Conservation (phyloP, 148 eudicot genomes). For the Polygonum aviculare region DNA sequence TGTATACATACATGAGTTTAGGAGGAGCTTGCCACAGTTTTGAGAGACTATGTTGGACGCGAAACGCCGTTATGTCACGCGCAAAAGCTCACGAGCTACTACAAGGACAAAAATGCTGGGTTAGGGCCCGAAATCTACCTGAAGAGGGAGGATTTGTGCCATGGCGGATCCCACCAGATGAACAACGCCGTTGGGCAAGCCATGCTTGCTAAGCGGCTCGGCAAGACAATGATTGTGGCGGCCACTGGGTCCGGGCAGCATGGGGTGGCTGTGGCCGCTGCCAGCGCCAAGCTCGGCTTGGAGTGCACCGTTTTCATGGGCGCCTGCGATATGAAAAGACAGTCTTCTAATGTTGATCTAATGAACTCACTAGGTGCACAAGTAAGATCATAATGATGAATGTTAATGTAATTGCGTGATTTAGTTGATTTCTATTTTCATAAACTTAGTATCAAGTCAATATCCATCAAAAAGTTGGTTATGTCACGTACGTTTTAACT, state of each 20-base stretch:
- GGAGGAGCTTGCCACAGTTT: constrained; percentile 32
- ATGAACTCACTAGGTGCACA: constrained; percentile 38
- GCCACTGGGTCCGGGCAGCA: constrained; percentile 59
- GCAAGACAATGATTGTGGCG: constrained; percentile 23
- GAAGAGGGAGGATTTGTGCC: constrained; percentile 55
- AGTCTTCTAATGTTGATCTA: constrained; percentile 27
- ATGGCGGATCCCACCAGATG: constrained; percentile 57
- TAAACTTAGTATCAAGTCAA: too few relatives aligned
- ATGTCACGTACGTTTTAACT: background rate
- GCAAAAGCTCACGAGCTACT: constrained; percentile 32
- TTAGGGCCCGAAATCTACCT: constrained; percentile 50
- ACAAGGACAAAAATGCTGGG: constrained; percentile 31
- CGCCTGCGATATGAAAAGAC: constrained; percentile 27
- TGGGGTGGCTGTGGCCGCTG: constrained; percentile 54
- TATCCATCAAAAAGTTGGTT: background rate
- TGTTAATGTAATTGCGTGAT: background rate
- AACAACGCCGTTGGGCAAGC: constrained; percentile 58
- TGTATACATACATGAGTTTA: background rate
- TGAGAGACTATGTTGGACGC: constrained; percentile 45
- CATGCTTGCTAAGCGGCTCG: constrained; percentile 44
- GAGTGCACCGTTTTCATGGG: constrained; percentile 43
- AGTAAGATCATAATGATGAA: constrained; percentile 16
- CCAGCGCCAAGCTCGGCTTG: constrained; percentile 36
- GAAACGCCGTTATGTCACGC: constrained; percentile 55
- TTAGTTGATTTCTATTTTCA: background rate